A percentile compares a stretch with the other conserved stretches of the same genome.
These are phyloP conservation scores for Chaetomiaceae sp. DNA, from an alignment of 2,329 filamentous ascomycete genomes.

Conservation along the genomic window DNA sequence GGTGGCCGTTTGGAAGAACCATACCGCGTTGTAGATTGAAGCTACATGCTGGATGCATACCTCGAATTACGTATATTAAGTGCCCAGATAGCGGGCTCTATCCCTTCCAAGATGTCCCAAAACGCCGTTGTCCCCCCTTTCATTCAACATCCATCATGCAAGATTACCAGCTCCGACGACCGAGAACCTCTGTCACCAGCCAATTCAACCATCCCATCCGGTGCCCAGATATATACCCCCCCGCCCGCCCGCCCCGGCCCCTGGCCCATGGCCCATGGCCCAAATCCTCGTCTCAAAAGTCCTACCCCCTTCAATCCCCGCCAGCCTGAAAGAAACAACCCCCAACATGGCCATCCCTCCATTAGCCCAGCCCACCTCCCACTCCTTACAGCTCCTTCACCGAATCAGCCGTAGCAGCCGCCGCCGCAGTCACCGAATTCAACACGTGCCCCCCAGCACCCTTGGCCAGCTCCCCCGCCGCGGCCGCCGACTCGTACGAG, in stretches of 20 bases:
- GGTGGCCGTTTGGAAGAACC: neutral
- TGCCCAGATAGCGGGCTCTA: neutral
- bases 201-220: neutral
- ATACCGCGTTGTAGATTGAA: neutral
- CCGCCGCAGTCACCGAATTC: constrained; percentile 37
- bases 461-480: constrained; percentile 4
- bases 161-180: neutral
- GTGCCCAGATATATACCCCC: too few species aligned
- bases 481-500: constrained; percentile 46
- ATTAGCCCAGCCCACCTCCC: too few species aligned
- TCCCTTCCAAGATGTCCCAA: neutral
- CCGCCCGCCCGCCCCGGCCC: too few species aligned
- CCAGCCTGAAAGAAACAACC: too few species aligned
- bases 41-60: too few species aligned
- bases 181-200: too few species aligned
- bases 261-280: too few species aligned
- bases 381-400: constrained; percentile 37
- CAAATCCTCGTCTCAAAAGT: neutral
- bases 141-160: neutral
- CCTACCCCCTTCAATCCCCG: neutral
- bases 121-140: constrained; percentile 10
- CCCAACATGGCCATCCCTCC: too few species aligned
- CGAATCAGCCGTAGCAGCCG: constrained; percentile 29
- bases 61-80: constrained; percentile 11
- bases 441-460: neutral